phyloP scores from a whole-genome alignment of 1,284 basidiomycete genomes.

The Agroathelia rolfsii region DNA sequence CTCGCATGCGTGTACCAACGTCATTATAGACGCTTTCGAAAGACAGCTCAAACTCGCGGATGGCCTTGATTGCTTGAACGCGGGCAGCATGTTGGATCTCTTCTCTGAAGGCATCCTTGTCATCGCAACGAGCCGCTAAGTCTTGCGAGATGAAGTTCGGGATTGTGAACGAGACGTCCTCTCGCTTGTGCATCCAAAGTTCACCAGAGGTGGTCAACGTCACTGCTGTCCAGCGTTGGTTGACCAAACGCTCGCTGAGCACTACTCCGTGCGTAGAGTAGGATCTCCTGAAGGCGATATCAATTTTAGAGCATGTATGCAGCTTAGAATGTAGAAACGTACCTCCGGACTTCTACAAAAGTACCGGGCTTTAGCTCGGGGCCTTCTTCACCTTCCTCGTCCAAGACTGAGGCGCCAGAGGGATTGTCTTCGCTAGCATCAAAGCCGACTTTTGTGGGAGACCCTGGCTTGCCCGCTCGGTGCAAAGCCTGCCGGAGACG shows the following conservation, averaged over 20 bases:
- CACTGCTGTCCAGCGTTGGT: conserved; percentile 27
- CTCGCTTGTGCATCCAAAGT: conserved; percentile 31
- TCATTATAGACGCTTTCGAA: conserved; percentile 31
- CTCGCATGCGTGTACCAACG: conserved; percentile 19
- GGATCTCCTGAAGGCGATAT: conserved; percentile 31
- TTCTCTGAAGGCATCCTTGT: conserved; percentile 17
- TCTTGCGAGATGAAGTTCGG: conserved; percentile 40
- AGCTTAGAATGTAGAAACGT: conserved; percentile 13
- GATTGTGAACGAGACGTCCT: conserved; percentile 49
- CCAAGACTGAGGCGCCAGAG: no score
- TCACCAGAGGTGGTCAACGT: conserved; percentile 41
- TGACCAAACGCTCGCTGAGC: conserved; percentile 27
- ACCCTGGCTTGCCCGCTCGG: no score
- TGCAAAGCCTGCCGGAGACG: no score
- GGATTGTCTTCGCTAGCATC: no score
- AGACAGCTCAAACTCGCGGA: conserved; percentile 39
- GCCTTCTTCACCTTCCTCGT: no score
- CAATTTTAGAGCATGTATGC: conserved; percentile 9
- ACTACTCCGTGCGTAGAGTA: conserved; percentile 35
- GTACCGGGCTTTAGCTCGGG: conserved; percentile 42
- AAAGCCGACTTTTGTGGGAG: no score
- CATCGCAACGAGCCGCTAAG: conserved; percentile 40
- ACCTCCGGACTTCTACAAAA: conserved; percentile 56
- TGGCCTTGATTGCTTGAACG: conserved; percentile 41
- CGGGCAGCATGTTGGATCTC: conserved; percentile 41